phyloP scores from a whole-genome alignment of 306 rosid genomes.

The Astragalus glycyphyllos region DNA sequence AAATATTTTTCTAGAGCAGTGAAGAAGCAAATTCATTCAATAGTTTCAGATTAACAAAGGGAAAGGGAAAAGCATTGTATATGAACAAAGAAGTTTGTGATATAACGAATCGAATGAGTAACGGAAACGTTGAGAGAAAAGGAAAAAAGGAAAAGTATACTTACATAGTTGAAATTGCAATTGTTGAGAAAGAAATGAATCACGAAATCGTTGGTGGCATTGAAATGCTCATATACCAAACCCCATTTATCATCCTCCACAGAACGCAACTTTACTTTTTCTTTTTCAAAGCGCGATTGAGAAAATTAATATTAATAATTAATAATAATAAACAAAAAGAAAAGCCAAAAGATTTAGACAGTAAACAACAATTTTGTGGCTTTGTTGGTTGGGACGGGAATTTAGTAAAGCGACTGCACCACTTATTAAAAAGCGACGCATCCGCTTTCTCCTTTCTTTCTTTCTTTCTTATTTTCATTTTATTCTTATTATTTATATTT shows the following conservation, averaged over 20 bases:
- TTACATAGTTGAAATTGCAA: slow-evolving; percentile 48
- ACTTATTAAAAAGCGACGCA: slow-evolving; percentile 50
- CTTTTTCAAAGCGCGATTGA: not conserved
- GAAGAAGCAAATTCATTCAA: slow-evolving; percentile 1
- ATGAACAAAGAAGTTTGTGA: not conserved
- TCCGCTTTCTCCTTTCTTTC: not conserved
- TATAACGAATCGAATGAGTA: slow-evolving; percentile 40
- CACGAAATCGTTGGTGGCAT: not conserved
- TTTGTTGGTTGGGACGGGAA: slow-evolving; percentile 49
- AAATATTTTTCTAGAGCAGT: not conserved
- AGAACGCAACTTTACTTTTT: slow-evolving; percentile 35
- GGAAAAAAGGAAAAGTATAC: slow-evolving; percentile 42
- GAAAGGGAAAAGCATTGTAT: not conserved
- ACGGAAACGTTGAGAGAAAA: slow-evolving; percentile 36
- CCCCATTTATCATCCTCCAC: slow-evolving; percentile 1
- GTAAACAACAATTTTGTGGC: slow-evolving; percentile 40
- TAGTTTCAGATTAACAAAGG: not conserved
- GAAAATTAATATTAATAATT: not conserved
- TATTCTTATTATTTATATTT: not conserved
- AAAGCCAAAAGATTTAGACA: not conserved
- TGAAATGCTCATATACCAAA: slow-evolving; percentile 32
- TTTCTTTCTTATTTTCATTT: not conserved
- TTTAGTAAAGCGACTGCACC: slow-evolving; percentile 53
- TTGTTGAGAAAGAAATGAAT: slow-evolving; percentile 35
- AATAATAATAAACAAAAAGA: not conserved